Evolutionary conservation across 495 filamentous ascomycete genomes (phyloP), one percentile per base, ranked within the genome.

Genomic region (Thozetella sp.): DNA sequence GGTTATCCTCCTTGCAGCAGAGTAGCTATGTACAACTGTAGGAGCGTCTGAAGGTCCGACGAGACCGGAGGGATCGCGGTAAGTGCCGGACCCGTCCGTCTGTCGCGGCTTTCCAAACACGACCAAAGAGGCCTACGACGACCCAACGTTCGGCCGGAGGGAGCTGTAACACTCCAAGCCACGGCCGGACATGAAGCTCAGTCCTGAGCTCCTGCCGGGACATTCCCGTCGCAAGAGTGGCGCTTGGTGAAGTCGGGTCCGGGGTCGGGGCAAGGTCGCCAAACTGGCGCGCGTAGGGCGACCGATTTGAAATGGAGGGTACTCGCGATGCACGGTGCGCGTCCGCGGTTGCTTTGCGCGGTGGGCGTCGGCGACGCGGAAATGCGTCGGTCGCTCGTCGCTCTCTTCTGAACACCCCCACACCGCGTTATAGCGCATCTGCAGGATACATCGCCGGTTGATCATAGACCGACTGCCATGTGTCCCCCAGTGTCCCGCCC

Each of bases 311-410:
- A 6, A 37, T 17, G 30, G 17, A 37, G 17, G 30, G 17, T 10
- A 48, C 43, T 20, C 43, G 43, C 43, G 43, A 6, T 48, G 43
- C 43, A 48, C 43, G 43, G 43, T 48, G 43, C 43, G 43, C 43
- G 43, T 48, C 43, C 43, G 20, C 43, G 43, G 43, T 48, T n/a
- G n/a, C 30, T 6, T 6, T 37, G 6, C 6, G 15, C 30, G 15
- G 30, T 6, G 30, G 30, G 30, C 30, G 30, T 37, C 30, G 30
- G 15, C 30, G 43, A 48, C 43, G 43, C 20, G 43, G 43, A 48
- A 37, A 37, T 37, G 17, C 17, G 6, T 37, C 17, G 30, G 30
- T 17, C 9, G 6, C 30, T 17, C 30, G 30, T 48, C 11, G 6
- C 4, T 20, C 20, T 10, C 43, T 20, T n/a, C 43, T n/a, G n/a